Conservation (phyloP, 2,329 filamentous ascomycete species). For the Albifimbria verrucaria region DNA sequence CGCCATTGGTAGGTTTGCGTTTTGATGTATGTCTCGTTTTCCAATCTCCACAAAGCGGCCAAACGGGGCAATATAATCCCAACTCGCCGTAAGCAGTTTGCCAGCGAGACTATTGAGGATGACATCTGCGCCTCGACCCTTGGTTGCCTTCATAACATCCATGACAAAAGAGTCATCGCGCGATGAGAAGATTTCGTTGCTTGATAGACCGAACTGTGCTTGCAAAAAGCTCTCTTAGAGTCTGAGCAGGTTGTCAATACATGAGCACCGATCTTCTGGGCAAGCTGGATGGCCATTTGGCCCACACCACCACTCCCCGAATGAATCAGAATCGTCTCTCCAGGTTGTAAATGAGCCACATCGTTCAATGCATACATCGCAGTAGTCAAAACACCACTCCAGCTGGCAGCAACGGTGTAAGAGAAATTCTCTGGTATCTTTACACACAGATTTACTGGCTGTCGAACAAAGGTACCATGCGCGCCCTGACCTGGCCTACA, state of each 20-base stretch:
- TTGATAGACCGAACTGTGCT: slow-evolving; percentile 26
- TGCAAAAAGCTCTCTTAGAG: slow-evolving; percentile 19
- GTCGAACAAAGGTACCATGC: no score
- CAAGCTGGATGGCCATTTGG: slow-evolving; percentile 9
- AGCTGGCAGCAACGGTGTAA: no score
- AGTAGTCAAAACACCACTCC: neutral
- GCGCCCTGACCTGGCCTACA: no score
- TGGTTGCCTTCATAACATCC: slow-evolving; percentile 22
- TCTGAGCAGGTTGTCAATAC: slow-evolving; percentile 28
- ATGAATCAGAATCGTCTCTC: slow-evolving; percentile 2
- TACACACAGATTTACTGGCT: no score
- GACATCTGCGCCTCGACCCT: slow-evolving; percentile 30
- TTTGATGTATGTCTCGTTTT: slow-evolving; percentile 29
- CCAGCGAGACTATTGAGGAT: slow-evolving; percentile 32
- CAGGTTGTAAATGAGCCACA: no score
- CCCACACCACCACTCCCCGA: slow-evolving; percentile 11
- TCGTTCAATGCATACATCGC: slow-evolving; percentile 1
- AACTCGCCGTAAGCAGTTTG: slow-evolving; percentile 29
- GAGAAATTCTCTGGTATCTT: no score
- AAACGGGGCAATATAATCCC: slow-evolving; percentile 29
- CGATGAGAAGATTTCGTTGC: slow-evolving; percentile 30
- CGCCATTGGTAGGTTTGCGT: slow-evolving; percentile 29
- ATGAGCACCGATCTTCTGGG: slow-evolving; percentile 13
- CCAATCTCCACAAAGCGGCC: slow-evolving; percentile 39
- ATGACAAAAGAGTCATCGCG: slow-evolving; percentile 24